Evolutionary conservation across 2,329 filamentous ascomycete genomes (phyloP), one percentile per base, ranked within the genome.

Genomic region (Xylariaceae sp.): DNA sequence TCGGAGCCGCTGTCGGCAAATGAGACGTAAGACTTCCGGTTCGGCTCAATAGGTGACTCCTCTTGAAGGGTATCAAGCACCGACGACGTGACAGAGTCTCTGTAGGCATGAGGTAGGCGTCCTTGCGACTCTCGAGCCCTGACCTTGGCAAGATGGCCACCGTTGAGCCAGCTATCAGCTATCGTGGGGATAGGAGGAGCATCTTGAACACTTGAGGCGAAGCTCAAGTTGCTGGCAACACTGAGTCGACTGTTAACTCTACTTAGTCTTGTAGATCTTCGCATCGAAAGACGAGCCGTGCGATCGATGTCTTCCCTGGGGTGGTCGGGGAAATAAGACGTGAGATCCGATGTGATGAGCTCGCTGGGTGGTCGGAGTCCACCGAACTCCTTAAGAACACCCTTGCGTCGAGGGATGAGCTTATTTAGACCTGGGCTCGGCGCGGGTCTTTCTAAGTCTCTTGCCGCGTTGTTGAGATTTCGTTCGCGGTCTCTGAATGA

Each of bases 311-410:
- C 89, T 63, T 95, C 91, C 45, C 88, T 84, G 40, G 91, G 83
- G 59, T 97, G 92, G 60, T 95, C 90, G 0, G 93, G 93, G 75
- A 98, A 98, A 73, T 97, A 98, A 0, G 91, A 95, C 2, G 89
- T 93, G 48, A 98, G 74, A 63, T 98, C 93, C 19, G 93, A 95
- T 21, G 92, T 92, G 62, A 98, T 98, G 64, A 98, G 80, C 71
- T 98, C 93, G 70, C 92, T 97, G 2, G 93, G 93, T 16, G 93
- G 93, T 57, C 93, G 79, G 53, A 93, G 83, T 25, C 92, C 92
- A 59, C 94, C 93, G 68, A 97, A 97, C 54, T 86, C 85, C 54
- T 86, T 83, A 37, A 91, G 72, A 22, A 82, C 74, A 22, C 68
- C 71, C 60, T 80, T 81, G 48, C 70, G 70, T 47, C 67, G 63